Evolutionary conservation across 225 moss, liverwort and hornwort species (phyloP).

Genomic region (Anthoceros angustus): DNA sequence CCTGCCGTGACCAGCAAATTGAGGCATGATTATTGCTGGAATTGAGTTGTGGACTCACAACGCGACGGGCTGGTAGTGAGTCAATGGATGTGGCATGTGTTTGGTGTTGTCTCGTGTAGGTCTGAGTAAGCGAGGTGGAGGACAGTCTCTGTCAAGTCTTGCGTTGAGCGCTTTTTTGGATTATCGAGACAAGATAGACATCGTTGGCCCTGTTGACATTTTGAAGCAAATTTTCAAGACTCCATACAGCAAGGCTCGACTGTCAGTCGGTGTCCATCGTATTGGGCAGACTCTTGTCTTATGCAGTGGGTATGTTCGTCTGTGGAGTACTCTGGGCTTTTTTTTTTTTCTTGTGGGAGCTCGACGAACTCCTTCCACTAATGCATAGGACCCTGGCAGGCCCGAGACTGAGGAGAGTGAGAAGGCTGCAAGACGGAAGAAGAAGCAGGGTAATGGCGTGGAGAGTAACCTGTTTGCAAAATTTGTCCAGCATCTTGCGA

Average conservation of each 20-base stretch:
- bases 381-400: slow-evolving; percentile 14
- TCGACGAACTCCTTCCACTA: background rate
- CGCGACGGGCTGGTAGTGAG: background rate
- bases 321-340: background rate
- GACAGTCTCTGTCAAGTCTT: slow-evolving; percentile 80
- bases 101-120: slow-evolving; percentile 18
- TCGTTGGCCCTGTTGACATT: slow-evolving; percentile 85
- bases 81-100: background rate
- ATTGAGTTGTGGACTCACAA: background rate
- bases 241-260: slow-evolving; percentile 83
- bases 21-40: background rate
- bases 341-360: background rate
- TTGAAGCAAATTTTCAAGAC: slow-evolving; percentile 94
- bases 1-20: too few relatives aligned
- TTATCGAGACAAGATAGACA: slow-evolving; percentile 80
- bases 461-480: slow-evolving; percentile 80
- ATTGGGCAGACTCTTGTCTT: slow-evolving; percentile 84
- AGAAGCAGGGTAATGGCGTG: slow-evolving; percentile 57
- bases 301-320: slow-evolving; percentile 61
- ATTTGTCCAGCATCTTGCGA: slow-evolving; percentile 87
- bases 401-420: slow-evolving; percentile 88
- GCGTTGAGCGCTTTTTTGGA: slow-evolving; percentile 87
- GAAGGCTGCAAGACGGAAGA: slow-evolving; percentile 72
- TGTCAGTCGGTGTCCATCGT: slow-evolving; percentile 96
- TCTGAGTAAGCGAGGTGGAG: slow-evolving; percentile 81